A percentile compares a stretch with the other conserved stretches of the same genome.
These are phyloP conservation scores for Pleomassaria siparia DNA, from an alignment of 2,329 filamentous ascomycete genomes.

Conservation along the genomic window DNA sequence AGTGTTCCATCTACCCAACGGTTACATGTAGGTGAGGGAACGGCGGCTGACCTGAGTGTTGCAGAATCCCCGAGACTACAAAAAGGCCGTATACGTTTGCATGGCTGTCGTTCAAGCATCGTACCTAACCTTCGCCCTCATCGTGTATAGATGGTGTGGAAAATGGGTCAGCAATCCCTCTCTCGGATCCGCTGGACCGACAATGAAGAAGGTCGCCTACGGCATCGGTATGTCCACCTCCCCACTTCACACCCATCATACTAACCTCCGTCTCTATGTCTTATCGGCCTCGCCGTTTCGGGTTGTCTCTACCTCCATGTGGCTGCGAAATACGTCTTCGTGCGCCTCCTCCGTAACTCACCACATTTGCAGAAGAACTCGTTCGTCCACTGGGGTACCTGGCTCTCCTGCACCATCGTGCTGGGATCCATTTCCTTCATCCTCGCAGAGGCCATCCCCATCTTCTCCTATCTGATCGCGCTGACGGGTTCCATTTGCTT, in stretches of 20 bases:
- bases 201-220: slow-evolving; percentile 63
- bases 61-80: slow-evolving; percentile 57
- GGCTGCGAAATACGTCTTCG: slow-evolving; percentile 59
- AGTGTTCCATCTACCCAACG: neutral
- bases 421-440: slow-evolving; percentile 51
- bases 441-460: slow-evolving; percentile 53
- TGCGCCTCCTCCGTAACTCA: slow-evolving; percentile 56
- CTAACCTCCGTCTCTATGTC: slow-evolving; percentile 3
- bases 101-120: slow-evolving; percentile 60
- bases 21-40: too few relatives aligned
- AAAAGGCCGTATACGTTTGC: slow-evolving; percentile 61
- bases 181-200: slow-evolving; percentile 61
- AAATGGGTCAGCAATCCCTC: slow-evolving; percentile 64
- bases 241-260: neutral
- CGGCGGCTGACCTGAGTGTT: neutral
- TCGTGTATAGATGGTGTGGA: slow-evolving; percentile 64
- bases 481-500: slow-evolving; percentile 53
- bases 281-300: slow-evolving; percentile 58
- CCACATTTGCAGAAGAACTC: slow-evolving; percentile 56
- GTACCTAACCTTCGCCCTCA: slow-evolving; percentile 60
- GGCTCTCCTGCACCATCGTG: slow-evolving; percentile 57
- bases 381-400: slow-evolving; percentile 54
- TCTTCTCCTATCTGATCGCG: slow-evolving; percentile 54
- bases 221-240: slow-evolving; percentile 50
- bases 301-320: slow-evolving; percentile 53